These are phyloP conservation scores for Pseudocercospora fijiensis DNA, from an alignment of 2,329 filamentous ascomycete genomes.

Conservation along the genomic window DNA sequence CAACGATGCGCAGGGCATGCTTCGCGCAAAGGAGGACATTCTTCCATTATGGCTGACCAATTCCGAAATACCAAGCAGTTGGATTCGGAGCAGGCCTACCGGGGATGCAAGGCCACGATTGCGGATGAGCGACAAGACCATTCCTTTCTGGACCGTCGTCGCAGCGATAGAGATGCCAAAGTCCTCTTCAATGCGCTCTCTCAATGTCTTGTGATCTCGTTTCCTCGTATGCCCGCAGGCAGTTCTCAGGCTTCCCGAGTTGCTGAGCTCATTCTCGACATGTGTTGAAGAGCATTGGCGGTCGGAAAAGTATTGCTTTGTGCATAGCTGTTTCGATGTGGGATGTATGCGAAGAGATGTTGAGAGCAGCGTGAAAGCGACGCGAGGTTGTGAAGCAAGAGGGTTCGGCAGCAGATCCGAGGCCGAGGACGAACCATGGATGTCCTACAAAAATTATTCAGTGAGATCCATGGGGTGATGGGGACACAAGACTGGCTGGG, in stretches of 20 bases:
- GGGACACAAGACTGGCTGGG: neutral
- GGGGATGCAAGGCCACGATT: neutral
- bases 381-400: neutral
- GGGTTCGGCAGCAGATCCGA: neutral
- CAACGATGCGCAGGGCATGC: neutral
- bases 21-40: neutral
- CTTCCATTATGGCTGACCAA: neutral
- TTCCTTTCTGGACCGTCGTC: neutral
- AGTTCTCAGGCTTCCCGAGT: neutral
- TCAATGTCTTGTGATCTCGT: neutral
- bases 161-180: neutral
- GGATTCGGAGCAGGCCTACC: neutral
- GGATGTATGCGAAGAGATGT: neutral
- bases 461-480: too few species aligned
- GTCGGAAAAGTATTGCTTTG: neutral
- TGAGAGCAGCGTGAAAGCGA: neutral
- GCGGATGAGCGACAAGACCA: neutral
- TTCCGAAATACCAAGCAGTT: neutral
- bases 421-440: neutral
- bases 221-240: neutral
- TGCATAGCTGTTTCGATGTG: neutral
- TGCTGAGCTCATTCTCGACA: neutral
- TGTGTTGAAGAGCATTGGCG: neutral
- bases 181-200: neutral
- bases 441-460: neutral